Evolutionary conservation across 2,329 filamentous ascomycete species (phyloP).

Genomic region (Fusarium ramigenum): DNA sequence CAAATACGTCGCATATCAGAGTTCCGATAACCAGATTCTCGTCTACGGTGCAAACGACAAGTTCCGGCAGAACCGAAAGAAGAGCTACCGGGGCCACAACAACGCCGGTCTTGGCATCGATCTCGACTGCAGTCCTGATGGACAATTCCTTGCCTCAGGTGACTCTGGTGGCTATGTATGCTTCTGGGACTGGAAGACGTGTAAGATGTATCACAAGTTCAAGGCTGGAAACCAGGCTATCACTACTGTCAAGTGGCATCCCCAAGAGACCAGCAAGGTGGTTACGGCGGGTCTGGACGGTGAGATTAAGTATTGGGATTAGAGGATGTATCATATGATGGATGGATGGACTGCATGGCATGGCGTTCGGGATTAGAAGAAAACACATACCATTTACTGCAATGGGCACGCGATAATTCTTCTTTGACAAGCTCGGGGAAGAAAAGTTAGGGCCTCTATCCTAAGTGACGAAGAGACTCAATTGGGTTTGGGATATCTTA

Average conservation of each 20-base stretch:
- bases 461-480: background rate
- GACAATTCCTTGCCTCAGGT: conserved; percentile 87
- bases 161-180: conserved; percentile 90
- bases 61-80: conserved; percentile 97
- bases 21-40: conserved; percentile 93
- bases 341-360: conserved; percentile 33
- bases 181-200: conserved; percentile 99
- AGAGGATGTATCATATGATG: conserved; percentile 36
- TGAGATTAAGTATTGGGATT: conserved; percentile 94
- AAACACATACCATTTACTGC: conserved; percentile 6
- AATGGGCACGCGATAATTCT: conserved; percentile 1
- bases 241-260: conserved; percentile 93
- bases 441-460: background rate
- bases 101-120: conserved; percentile 94
- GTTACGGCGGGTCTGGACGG: conserved; percentile 91
- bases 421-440: background rate
- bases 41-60: conserved; percentile 95
- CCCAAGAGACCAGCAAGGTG: conserved; percentile 96
- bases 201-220: conserved; percentile 98
- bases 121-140: conserved; percentile 87
- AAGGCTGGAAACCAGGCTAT: conserved; percentile 83
- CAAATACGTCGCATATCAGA: conserved; percentile 95
- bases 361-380: conserved; percentile 36
- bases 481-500: background rate
- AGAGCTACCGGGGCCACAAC: conserved; percentile 95